Conservation (phyloP, 2,329 filamentous ascomycete genomes). For the Kalmusia sp. region DNA sequence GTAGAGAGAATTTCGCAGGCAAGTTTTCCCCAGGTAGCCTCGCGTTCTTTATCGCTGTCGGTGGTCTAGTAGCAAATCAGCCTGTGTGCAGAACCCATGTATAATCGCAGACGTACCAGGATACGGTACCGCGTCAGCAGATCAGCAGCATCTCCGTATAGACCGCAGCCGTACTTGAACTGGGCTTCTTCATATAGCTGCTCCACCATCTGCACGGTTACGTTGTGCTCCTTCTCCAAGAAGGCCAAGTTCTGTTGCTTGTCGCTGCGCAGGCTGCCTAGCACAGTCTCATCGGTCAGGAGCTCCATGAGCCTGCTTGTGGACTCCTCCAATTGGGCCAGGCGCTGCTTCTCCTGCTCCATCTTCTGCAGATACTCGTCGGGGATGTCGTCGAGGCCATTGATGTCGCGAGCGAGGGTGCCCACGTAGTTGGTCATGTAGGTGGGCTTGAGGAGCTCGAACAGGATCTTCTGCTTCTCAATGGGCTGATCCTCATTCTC, state of each 20-base stretch:
- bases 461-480: slow-evolving; percentile 85
- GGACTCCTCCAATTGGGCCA: slow-evolving; percentile 85
- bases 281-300: slow-evolving; percentile 85
- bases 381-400: slow-evolving; percentile 78
- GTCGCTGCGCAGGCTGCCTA: slow-evolving; percentile 89
- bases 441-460: slow-evolving; percentile 91
- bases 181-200: slow-evolving; percentile 94
- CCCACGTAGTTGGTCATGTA: slow-evolving; percentile 99
- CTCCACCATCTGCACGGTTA: slow-evolving; percentile 95
- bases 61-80: slow-evolving; percentile 65
- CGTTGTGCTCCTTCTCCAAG: slow-evolving; percentile 93
- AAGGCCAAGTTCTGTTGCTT: slow-evolving; percentile 99
- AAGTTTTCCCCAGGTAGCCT: slow-evolving; percentile 97
- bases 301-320: slow-evolving; percentile 89
- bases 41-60: slow-evolving; percentile 96
- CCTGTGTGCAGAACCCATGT: slow-evolving; percentile 1
- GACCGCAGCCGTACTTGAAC: slow-evolving; percentile 97
- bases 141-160: slow-evolving; percentile 88
- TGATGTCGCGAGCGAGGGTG: slow-evolving; percentile 86
- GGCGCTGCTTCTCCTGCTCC: slow-evolving; percentile 82
- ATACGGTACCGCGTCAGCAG: slow-evolving; percentile 98
- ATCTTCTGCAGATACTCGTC: slow-evolving; percentile 88
- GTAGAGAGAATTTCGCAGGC: slow-evolving; percentile 93
- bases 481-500: slow-evolving; percentile 77
- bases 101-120: slow-evolving; percentile 55